Evolutionary conservation across 192 early-diverging fungal genomes (phyloP).

Genomic region (Backusella morwellensis): DNA sequence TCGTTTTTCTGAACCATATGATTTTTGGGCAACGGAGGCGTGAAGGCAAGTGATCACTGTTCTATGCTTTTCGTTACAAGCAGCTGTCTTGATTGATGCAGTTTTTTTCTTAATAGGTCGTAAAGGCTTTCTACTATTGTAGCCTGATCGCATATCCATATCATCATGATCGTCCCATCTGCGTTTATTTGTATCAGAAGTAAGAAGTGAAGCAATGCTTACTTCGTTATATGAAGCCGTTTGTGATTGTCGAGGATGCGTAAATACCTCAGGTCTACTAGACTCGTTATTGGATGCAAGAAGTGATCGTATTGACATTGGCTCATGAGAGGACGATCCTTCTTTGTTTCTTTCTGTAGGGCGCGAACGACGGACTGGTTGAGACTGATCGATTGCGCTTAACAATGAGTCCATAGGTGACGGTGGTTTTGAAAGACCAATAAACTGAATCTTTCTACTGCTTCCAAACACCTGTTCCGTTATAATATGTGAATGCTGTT

Average conservation of each 20-base stretch:
- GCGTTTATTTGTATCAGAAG: background rate
- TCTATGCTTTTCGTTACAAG: conserved; percentile 36
- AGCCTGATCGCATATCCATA: background rate
- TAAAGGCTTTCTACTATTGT: background rate
- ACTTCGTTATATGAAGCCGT: conserved; percentile 8
- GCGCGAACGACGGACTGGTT: conserved; percentile 8
- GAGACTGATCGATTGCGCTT: conserved; percentile 30
- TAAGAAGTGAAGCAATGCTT: conserved; percentile 37
- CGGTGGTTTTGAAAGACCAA: conserved; percentile 14
- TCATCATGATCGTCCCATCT: background rate
- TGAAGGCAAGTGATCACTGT: conserved; percentile 82
- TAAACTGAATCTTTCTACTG: conserved; percentile 28
- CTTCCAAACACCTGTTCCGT: conserved; percentile 36
- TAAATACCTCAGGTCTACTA: background rate
- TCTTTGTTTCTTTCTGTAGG: conserved; percentile 2
- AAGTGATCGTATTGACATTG: conserved; percentile 20
- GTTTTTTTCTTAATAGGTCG: background rate
- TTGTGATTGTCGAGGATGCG: background rate
- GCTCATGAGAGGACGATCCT: conserved; percentile 7
- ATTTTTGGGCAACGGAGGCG: conserved; percentile 88
- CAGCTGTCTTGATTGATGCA: background rate
- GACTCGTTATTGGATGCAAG: conserved; percentile 3
- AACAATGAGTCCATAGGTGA: conserved; percentile 33
- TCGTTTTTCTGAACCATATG: conserved; percentile 90
- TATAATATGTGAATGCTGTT: conserved; percentile 28